These are phyloP conservation scores for Fusarium anguioides DNA, from an alignment of 2,329 filamentous ascomycete species.

Conservation along the genomic window DNA sequence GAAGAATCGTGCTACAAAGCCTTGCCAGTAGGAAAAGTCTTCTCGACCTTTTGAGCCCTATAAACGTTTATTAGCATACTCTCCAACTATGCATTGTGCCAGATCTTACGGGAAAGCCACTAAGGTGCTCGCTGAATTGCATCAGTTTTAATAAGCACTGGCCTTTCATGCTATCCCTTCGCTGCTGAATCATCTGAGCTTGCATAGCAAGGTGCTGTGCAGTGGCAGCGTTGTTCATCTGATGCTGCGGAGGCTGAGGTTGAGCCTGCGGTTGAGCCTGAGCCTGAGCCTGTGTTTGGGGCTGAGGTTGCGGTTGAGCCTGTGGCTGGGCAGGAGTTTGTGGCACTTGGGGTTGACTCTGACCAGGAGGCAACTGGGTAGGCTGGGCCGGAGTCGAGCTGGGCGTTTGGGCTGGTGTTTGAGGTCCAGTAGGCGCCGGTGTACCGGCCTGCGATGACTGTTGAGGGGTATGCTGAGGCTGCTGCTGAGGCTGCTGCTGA, in stretches of 20 bases:
- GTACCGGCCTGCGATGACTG: constrained; percentile 56
- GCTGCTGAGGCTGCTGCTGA: constrained; percentile 58
- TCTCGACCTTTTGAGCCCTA: constrained; percentile 70
- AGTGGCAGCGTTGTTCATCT: constrained; percentile 47
- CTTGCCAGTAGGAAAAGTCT: constrained; percentile 81
- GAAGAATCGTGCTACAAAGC: constrained; percentile 85
- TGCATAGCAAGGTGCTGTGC: constrained; percentile 53
- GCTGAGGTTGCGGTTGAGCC: constrained; percentile 50
- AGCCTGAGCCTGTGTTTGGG: constrained; percentile 50
- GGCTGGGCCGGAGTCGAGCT: constrained; percentile 53
- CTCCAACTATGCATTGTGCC: background rate
- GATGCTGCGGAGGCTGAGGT: constrained; percentile 45
- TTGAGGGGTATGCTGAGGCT: constrained; percentile 59
- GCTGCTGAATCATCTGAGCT: constrained; percentile 56
- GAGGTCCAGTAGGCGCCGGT: constrained; percentile 58
- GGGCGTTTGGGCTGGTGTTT: constrained; percentile 60
- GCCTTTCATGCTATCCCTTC: constrained; percentile 64
- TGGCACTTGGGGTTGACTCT: constrained; percentile 50
- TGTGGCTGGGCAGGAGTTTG: constrained; percentile 53
- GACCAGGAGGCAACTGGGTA: constrained; percentile 47
- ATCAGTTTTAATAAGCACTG: constrained; percentile 69
- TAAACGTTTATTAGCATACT: constrained; percentile 6
- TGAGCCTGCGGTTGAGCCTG: constrained; percentile 49
- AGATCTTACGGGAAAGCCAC: constrained; percentile 63
- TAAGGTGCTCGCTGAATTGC: constrained; percentile 72